A percentile compares a stretch with the other conserved stretches of the same genome.
These are phyloP conservation scores for Pueraria montana DNA, from an alignment of 306 rosid species.

Conservation along the genomic window DNA sequence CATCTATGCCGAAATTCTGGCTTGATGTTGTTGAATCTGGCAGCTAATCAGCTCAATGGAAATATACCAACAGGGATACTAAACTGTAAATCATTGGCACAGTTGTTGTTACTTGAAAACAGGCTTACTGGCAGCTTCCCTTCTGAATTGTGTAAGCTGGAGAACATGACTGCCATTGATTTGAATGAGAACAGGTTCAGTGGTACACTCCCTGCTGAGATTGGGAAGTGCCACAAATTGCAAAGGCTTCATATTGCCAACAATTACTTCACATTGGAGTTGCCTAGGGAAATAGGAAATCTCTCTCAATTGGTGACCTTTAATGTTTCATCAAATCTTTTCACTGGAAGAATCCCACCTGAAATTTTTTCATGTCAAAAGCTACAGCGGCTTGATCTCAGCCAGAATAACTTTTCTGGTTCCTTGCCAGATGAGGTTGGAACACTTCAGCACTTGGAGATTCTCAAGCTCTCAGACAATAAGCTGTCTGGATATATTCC, in stretches of 20 bases:
- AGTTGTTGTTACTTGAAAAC: constrained; percentile 74
- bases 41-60: constrained; percentile 70
- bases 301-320: constrained; percentile 87
- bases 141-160: constrained; percentile 74
- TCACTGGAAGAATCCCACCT: constrained; percentile 70
- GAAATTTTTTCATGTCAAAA: constrained; percentile 72
- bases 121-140: constrained; percentile 86
- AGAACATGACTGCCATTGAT: constrained; percentile 75
- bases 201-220: constrained; percentile 78
- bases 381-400: constrained; percentile 95
- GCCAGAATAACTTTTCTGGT: constrained; percentile 69
- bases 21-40: constrained; percentile 76
- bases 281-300: constrained; percentile 89
- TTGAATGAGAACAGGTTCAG: constrained; percentile 80
- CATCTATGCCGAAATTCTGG: constrained; percentile 74
- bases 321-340: constrained; percentile 82
- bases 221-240: constrained; percentile 72
- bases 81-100: constrained; percentile 72
- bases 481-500: constrained; percentile 81
- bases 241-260: constrained; percentile 92
- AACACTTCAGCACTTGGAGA: constrained; percentile 84
- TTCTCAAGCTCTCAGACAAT: constrained; percentile 81
- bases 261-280: constrained; percentile 74
- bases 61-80: constrained; percentile 74
- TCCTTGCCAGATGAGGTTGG: constrained; percentile 82